These are phyloP conservation scores for Pelargonium nanum DNA, from an alignment of 345 rosid genomes.

Conservation along the genomic window DNA sequence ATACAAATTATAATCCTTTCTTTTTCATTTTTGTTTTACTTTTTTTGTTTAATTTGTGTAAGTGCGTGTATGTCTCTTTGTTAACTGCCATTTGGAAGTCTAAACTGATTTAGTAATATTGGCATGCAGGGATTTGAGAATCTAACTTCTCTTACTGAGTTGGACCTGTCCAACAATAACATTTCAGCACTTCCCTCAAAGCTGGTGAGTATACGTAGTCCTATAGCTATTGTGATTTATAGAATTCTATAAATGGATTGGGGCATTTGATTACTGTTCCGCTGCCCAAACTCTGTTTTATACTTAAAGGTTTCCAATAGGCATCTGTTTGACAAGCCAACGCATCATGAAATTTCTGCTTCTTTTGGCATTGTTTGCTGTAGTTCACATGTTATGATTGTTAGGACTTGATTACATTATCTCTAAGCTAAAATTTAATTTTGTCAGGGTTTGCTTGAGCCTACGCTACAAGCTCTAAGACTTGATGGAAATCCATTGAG, in stretches of 20 bases:
- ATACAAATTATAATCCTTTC: not conserved
- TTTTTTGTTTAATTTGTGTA: too few species aligned
- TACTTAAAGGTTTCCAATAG: not conserved
- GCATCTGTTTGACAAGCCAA: too few species aligned
- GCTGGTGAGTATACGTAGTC: constrained; percentile 29
- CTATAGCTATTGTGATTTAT: too few species aligned
- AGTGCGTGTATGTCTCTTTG: too few species aligned
- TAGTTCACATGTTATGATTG: not conserved
- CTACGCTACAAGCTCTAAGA: constrained; percentile 62
- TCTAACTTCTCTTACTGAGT: constrained; percentile 57
- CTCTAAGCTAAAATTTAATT: constrained; percentile 2
- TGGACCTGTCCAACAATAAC: constrained; percentile 79
- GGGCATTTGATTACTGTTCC: too few species aligned
- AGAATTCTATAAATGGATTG: too few species aligned
- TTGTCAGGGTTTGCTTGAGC: constrained; percentile 73
- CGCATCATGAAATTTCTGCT: too few species aligned
- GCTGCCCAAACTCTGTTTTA: not conserved
- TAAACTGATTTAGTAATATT: constrained; percentile 3
- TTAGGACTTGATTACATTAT: not conserved
- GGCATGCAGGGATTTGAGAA: constrained; percentile 52
- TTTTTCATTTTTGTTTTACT: too few species aligned
- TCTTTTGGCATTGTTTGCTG: not conserved
- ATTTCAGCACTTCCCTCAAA: constrained; percentile 70
- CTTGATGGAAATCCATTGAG: constrained; percentile 85
- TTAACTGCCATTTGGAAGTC: not conserved